A percentile compares a stretch with the other conserved stretches of the same genome.
Conservation (phyloP, 495 filamentous ascomycete species). For the Collariella sp. region DNA sequence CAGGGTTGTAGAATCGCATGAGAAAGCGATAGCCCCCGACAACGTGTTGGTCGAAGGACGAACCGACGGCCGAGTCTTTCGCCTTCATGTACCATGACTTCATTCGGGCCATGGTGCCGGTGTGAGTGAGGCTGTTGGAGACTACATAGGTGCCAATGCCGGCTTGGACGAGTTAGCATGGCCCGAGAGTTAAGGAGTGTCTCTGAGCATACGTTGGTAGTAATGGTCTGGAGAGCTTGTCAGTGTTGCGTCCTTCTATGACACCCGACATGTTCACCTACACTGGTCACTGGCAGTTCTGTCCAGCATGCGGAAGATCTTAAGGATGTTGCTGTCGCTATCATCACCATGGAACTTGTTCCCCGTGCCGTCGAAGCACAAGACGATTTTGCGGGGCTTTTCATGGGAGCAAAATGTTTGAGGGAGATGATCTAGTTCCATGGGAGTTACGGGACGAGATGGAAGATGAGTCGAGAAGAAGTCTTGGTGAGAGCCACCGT, state of each 20-base stretch:
- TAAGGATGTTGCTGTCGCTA: constrained; percentile 80
- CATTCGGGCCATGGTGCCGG: constrained; percentile 52
- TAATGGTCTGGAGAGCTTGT: constrained; percentile 46
- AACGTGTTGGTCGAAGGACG: constrained; percentile 75
- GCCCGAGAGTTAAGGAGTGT: neutral
- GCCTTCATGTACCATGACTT: constrained; percentile 73
- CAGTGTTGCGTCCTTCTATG: neutral
- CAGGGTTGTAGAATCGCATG: constrained; percentile 75
- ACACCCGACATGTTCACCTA: constrained; percentile 25
- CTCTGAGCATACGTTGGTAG: constrained; percentile 49
- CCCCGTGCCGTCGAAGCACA: constrained; percentile 87
- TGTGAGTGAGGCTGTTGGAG: constrained; percentile 57
- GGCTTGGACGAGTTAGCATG: constrained; percentile 40
- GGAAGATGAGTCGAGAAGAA: constrained; percentile 22
- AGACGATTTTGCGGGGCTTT: constrained; percentile 47
- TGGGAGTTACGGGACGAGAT: constrained; percentile 17
- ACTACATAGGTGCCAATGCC: constrained; percentile 83
- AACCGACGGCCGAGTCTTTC: constrained; percentile 77
- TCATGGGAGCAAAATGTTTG: neutral
- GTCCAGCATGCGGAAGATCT: constrained; percentile 67
- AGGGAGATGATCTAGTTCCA: constrained; percentile 1
- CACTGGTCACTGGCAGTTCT: constrained; percentile 43
- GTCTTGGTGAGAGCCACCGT: constrained; percentile 7
- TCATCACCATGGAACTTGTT: constrained; percentile 79
- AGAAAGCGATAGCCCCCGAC: constrained; percentile 81